Percentiles rank a stretch among this genome's conserved stretches.
Conservation (phyloP, 2,329 filamentous ascomycete genomes). For the Talaromyces piceae region DNA sequence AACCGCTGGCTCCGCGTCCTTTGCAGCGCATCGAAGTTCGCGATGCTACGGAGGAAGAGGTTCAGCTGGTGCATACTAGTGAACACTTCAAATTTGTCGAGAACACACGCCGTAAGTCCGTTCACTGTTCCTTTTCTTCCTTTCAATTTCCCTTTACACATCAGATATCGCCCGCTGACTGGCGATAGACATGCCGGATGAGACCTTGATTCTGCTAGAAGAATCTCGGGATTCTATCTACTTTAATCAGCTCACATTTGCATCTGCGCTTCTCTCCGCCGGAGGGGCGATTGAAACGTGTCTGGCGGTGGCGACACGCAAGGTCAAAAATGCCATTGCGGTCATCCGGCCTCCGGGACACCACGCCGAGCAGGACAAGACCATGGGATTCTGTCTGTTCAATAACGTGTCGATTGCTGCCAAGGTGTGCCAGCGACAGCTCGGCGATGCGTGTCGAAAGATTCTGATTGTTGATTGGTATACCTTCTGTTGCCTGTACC, state of each 20-base stretch:
- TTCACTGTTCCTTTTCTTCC: no score
- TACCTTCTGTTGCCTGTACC: not conserved
- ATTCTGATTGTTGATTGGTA: slow-evolving; percentile 92
- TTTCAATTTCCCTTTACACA: not conserved
- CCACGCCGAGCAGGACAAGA: slow-evolving; percentile 76
- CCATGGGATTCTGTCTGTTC: slow-evolving; percentile 95
- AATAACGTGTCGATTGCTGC: slow-evolving; percentile 95
- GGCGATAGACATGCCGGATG: slow-evolving; percentile 39
- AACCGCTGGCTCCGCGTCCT: slow-evolving; percentile 45
- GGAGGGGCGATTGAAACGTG: slow-evolving; percentile 95
- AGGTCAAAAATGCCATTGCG: slow-evolving; percentile 90
- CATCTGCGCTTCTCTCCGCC: slow-evolving; percentile 73
- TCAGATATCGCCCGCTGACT: not conserved
- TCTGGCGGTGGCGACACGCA: slow-evolving; percentile 73
- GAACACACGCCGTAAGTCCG: slow-evolving; percentile 41
- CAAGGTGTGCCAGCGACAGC: slow-evolving; percentile 76
- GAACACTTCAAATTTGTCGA: slow-evolving; percentile 74
- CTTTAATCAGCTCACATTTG: slow-evolving; percentile 73
- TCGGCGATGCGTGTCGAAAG: slow-evolving; percentile 74
- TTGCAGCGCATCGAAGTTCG: slow-evolving; percentile 67
- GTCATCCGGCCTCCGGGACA: slow-evolving; percentile 93
- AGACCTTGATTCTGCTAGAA: slow-evolving; percentile 63
- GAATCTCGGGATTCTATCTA: slow-evolving; percentile 69
- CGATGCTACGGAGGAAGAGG: slow-evolving; percentile 69
- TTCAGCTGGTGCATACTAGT: slow-evolving; percentile 69